Conservation (phyloP, 2,329 filamentous ascomycete genomes). For the Chaetomium strumarium region DNA sequence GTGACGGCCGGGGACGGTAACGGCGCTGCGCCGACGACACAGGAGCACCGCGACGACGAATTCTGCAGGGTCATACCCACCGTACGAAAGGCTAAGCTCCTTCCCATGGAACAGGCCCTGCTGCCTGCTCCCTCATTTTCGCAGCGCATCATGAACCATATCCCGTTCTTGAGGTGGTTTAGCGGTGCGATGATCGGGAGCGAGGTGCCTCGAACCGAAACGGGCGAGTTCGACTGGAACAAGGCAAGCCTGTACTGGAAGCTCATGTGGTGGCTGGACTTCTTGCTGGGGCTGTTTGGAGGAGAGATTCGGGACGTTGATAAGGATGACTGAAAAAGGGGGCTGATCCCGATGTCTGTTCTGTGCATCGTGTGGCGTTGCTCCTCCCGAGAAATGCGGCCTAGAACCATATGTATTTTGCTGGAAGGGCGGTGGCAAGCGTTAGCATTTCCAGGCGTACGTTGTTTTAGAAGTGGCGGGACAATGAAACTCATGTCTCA, state of each 20-base stretch:
- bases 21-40: slow-evolving; percentile 23
- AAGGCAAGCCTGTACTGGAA: slow-evolving; percentile 62
- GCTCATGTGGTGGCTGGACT: slow-evolving; percentile 58
- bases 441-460: slow-evolving; percentile 6
- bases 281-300: slow-evolving; percentile 52
- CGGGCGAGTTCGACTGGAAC: slow-evolving; percentile 72
- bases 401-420: neutral
- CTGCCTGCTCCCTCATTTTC: slow-evolving; percentile 61
- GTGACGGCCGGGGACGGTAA: slow-evolving; percentile 20
- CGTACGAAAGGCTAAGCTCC: slow-evolving; percentile 58
- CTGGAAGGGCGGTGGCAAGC: neutral
- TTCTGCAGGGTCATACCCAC: slow-evolving; percentile 61
- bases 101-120: slow-evolving; percentile 64
- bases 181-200: slow-evolving; percentile 68
- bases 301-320: slow-evolving; percentile 52
- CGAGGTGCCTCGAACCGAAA: slow-evolving; percentile 65
- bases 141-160: slow-evolving; percentile 57
- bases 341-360: neutral
- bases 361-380: slow-evolving; percentile 3
- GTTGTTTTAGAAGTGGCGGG: neutral
- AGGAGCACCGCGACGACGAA: slow-evolving; percentile 31
- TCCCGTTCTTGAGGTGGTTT: slow-evolving; percentile 69
- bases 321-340: slow-evolving; percentile 47
- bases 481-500: neutral
- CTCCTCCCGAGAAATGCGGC: neutral